Percentiles rank a stretch among this genome's conserved stretches.
phyloP scores from a whole-genome alignment of 257 asterid species.

The Oldenlandia corymbosa region DNA sequence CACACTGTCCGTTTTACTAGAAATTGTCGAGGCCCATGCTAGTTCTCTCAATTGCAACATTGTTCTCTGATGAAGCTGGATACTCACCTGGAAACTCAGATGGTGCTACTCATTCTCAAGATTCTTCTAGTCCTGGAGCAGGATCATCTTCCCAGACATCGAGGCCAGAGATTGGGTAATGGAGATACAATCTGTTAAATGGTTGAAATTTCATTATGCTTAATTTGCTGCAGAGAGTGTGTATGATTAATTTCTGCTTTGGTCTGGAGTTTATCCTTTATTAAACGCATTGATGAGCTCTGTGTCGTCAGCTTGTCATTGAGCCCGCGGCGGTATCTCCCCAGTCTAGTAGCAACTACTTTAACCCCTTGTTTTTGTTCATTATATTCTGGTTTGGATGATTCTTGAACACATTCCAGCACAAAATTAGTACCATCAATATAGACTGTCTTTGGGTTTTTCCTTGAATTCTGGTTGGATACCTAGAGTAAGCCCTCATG shows the following conservation, averaged over 20 bases:
- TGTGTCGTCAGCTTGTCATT: not conserved
- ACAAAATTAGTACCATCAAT: not conserved
- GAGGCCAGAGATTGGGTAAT: constrained; percentile 16
- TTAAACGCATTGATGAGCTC: not conserved
- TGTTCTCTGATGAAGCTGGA: constrained; percentile 31
- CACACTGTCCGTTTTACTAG: constrained; percentile 21
- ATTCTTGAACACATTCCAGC: not conserved
- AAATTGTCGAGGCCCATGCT: constrained; percentile 45
- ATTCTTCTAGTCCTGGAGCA: constrained; percentile 12
- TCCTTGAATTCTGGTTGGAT: not conserved
- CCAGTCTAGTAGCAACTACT: too few species aligned
- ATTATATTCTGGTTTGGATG: not conserved
- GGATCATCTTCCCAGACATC: constrained; percentile 7
- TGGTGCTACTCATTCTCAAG: constrained; percentile 18
- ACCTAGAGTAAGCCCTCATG: not conserved
- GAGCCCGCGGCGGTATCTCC: not conserved
- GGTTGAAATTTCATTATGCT: not conserved
- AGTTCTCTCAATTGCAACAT: constrained; percentile 37
- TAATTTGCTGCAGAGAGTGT: not conserved
- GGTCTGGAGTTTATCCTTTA: not conserved
- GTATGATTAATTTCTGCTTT: not conserved
- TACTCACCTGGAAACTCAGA: constrained; percentile 14
- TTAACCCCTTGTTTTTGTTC: too few species aligned
- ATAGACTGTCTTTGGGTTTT: not conserved
- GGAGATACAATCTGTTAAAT: not conserved